Evolutionary conservation across 768 basidiomycete genomes (phyloP).

Genomic region (Leucocoprinus leucothites): DNA sequence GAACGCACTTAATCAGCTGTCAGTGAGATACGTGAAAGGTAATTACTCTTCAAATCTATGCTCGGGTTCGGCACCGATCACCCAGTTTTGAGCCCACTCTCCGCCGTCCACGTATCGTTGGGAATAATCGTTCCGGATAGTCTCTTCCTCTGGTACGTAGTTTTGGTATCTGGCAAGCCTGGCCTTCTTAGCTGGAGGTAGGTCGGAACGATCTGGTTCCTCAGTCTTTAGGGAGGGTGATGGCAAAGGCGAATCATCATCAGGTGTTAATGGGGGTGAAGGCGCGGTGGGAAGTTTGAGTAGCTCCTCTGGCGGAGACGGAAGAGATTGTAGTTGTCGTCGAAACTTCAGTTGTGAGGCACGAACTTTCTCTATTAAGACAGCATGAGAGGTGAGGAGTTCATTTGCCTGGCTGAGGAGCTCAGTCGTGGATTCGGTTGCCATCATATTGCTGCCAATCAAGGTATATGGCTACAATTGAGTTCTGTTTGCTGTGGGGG

Average conservation of each 20-base stretch:
- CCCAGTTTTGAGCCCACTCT: conserved; percentile 93
- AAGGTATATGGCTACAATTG: not conserved
- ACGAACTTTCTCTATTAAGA: conserved; percentile 56
- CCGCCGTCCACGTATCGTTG: conserved; percentile 88
- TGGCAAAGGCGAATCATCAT: conserved; percentile 39
- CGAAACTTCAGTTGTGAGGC: conserved; percentile 54
- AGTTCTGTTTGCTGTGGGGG: not conserved
- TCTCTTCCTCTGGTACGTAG: conserved; percentile 93
- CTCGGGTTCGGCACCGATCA: conserved; percentile 85
- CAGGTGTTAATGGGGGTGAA: conserved; percentile 51
- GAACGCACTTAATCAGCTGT: not conserved
- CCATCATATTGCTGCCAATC: not conserved
- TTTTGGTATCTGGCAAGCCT: conserved; percentile 69
- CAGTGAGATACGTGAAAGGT: conserved; percentile 1
- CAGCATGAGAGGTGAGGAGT: conserved; percentile 57
- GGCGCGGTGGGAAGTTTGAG: conserved; percentile 56
- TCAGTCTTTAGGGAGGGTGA: conserved; percentile 43
- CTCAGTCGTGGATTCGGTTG: conserved; percentile 37
- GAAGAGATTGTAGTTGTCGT: conserved; percentile 50
- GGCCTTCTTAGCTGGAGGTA: conserved; percentile 70
- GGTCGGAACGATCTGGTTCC: conserved; percentile 13
- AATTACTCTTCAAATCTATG: conserved; percentile 91
- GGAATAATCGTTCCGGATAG: conserved; percentile 93
- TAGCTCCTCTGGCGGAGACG: conserved; percentile 53
- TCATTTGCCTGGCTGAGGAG: conserved; percentile 61